These are phyloP conservation scores for Exophiala spinifera DNA, from an alignment of 2,329 filamentous ascomycete genomes.

Conservation along the genomic window DNA sequence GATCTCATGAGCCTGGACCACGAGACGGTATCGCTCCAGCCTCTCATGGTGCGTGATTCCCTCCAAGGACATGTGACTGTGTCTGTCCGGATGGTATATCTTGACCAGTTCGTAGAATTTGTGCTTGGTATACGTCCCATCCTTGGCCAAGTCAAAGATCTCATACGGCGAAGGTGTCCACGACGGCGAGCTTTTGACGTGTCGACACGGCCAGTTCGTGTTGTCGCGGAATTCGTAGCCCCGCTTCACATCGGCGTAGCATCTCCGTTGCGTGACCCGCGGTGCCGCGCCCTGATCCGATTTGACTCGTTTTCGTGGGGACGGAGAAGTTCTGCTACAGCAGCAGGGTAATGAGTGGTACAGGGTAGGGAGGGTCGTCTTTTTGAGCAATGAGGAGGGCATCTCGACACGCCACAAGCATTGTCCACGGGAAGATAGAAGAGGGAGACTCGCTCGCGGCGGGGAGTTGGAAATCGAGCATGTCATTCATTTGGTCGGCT, in stretches of 20 bases:
- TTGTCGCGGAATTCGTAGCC: constrained; percentile 27
- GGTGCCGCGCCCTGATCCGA: constrained; percentile 2
- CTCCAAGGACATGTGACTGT: constrained; percentile 33
- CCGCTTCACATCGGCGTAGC: constrained; percentile 38
- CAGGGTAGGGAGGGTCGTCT: constrained; percentile 39
- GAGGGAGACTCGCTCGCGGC: neutral
- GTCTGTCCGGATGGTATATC: constrained; percentile 85
- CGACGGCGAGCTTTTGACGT: constrained; percentile 1
- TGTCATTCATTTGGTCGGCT: constrained; percentile 4
- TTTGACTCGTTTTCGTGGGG: constrained; percentile 24
- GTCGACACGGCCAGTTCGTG: constrained; percentile 29
- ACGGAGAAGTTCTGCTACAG: constrained; percentile 31
- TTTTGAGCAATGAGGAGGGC: constrained; percentile 44
- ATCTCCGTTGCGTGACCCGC: constrained; percentile 27
- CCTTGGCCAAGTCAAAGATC: constrained; percentile 64
- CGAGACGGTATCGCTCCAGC: constrained; percentile 84
- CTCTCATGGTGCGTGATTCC: constrained; percentile 45
- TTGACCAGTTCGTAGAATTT: constrained; percentile 91
- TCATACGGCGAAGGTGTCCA: constrained; percentile 77
- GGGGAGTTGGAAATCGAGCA: constrained; percentile 8
- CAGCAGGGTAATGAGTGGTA: constrained; percentile 38
- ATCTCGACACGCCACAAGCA: constrained; percentile 3
- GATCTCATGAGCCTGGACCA: constrained; percentile 84
- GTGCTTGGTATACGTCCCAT: constrained; percentile 72
- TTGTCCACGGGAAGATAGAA: neutral